phyloP scores from a whole-genome alignment of 768 basidiomycete species.

The Lactarius evosmus region DNA sequence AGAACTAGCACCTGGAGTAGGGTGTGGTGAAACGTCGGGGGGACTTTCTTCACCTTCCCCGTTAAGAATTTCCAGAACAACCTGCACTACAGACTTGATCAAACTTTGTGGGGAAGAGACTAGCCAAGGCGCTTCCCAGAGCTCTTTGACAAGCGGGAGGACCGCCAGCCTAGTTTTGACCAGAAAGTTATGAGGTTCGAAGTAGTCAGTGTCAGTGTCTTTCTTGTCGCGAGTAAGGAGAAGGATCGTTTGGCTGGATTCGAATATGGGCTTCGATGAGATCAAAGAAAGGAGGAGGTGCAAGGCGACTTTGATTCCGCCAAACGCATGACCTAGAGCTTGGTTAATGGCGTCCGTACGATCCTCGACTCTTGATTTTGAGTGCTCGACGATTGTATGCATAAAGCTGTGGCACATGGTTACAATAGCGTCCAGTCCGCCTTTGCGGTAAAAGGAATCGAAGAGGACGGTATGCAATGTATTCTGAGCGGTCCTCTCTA shows the following conservation, averaged over 20 bases:
- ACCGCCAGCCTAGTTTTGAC: constrained; percentile 71
- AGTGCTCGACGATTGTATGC: constrained; percentile 52
- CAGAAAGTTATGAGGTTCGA: constrained; percentile 84
- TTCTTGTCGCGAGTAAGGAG: constrained; percentile 73
- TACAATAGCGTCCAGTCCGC: constrained; percentile 69
- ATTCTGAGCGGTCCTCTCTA: constrained; percentile 74
- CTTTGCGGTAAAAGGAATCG: constrained; percentile 63
- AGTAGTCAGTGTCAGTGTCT: constrained; percentile 73
- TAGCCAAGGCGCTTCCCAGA: constrained; percentile 89
- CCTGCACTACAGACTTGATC: constrained; percentile 70
- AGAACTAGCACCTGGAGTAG: constrained; percentile 34
- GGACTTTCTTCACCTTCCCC: constrained; percentile 76
- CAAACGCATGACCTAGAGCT: constrained; percentile 71
- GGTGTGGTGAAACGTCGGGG: constrained; percentile 38
- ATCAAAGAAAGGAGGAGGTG: constrained; percentile 74
- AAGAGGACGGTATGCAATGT: constrained; percentile 82
- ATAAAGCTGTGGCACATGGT: constrained; percentile 54
- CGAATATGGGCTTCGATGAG: constrained; percentile 75
- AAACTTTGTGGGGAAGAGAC: constrained; percentile 68
- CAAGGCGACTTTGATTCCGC: constrained; percentile 77
- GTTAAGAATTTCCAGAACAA: constrained; percentile 75
- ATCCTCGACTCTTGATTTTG: constrained; percentile 49
- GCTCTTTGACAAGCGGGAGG: constrained; percentile 58
- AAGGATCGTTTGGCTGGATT: constrained; percentile 77
- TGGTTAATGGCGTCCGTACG: constrained; percentile 56